These are phyloP conservation scores for Asterophora parasitica DNA, from an alignment of 768 basidiomycete species.

Conservation along the genomic window DNA sequence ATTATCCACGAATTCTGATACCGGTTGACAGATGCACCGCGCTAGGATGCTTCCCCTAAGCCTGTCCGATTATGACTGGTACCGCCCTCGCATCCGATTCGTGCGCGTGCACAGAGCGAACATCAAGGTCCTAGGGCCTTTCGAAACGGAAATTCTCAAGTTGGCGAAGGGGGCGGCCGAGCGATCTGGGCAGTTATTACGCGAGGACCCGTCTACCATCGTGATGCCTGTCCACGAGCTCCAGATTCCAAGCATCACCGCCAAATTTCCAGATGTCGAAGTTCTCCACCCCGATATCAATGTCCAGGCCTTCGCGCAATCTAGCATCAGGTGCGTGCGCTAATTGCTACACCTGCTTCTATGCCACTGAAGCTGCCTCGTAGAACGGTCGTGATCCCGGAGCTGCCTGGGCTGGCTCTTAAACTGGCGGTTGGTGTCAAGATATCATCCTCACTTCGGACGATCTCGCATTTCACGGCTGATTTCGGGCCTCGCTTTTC, in stretches of 20 bases:
- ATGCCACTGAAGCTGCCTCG: neutral
- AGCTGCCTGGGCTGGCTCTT: conserved; percentile 39
- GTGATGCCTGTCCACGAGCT: conserved; percentile 52
- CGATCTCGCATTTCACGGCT: conserved; percentile 56
- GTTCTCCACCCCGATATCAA: conserved; percentile 37
- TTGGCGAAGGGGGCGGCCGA: conserved; percentile 31
- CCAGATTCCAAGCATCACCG: conserved; percentile 40
- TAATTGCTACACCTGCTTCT: neutral
- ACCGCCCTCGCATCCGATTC: conserved; percentile 46
- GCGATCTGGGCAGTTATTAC: conserved; percentile 22
- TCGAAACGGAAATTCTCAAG: conserved; percentile 30
- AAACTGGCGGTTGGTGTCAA: conserved; percentile 53
- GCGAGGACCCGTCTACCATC: conserved; percentile 24
- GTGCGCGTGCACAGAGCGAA: conserved; percentile 34
- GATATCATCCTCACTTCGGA: conserved; percentile 53
- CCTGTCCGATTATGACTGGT: conserved; percentile 45
- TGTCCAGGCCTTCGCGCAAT: conserved; percentile 42
- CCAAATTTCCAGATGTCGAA: conserved; percentile 38
- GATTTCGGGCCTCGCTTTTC: conserved; percentile 56
- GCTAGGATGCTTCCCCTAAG: conserved; percentile 37
- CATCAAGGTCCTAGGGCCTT: conserved; percentile 38
- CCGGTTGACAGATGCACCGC: conserved; percentile 45
- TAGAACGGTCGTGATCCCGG: conserved; percentile 45
- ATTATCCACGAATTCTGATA: conserved; percentile 1
- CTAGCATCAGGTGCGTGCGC: conserved; percentile 44